Conservation (phyloP, 352 stramenopile genomes). For the Globisporangium polare region DNA sequence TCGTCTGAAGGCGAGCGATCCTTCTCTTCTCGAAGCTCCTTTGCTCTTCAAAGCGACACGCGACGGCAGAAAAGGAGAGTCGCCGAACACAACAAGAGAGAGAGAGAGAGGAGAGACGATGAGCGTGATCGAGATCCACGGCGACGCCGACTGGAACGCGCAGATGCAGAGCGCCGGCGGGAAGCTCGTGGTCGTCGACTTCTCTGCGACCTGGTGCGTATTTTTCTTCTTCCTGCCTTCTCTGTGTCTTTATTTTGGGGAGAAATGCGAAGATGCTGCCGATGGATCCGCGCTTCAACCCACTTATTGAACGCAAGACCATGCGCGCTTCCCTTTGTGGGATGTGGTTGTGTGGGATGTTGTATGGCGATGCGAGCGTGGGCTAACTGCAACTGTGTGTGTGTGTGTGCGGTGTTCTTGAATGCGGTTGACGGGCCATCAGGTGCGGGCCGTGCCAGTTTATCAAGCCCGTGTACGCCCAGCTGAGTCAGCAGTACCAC, state of each 20-base stretch:
- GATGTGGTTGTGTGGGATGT: not conserved
- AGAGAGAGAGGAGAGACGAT: slow-evolving; percentile 27
- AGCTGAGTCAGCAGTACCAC: slow-evolving; percentile 73
- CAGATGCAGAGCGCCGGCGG: slow-evolving; percentile 66
- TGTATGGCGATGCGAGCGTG: not conserved
- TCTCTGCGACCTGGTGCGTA: slow-evolving; percentile 78
- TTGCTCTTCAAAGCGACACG: not conserved
- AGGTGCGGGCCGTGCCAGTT: slow-evolving; percentile 82
- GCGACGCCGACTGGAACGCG: slow-evolving; percentile 77
- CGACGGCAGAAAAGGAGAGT: not conserved
- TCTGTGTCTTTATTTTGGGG: not conserved
- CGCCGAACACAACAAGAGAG: not conserved
- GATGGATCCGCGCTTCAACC: not conserved
- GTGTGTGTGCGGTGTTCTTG: not conserved
- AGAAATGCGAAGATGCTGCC: not conserved
- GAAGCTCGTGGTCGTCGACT: slow-evolving; percentile 90
- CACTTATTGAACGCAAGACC: not conserved
- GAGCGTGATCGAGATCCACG: slow-evolving; percentile 66
- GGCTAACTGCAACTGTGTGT: not conserved
- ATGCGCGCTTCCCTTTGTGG: not conserved
- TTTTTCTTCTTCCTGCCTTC: not conserved
- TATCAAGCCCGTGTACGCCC: slow-evolving; percentile 84
- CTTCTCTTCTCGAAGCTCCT: not conserved
- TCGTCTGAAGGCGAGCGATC: slow-evolving; percentile 5
- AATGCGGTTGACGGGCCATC: not conserved